These are phyloP conservation scores for Trichoderma erinaceum DNA, from an alignment of 495 filamentous ascomycete species.

Conservation along the genomic window DNA sequence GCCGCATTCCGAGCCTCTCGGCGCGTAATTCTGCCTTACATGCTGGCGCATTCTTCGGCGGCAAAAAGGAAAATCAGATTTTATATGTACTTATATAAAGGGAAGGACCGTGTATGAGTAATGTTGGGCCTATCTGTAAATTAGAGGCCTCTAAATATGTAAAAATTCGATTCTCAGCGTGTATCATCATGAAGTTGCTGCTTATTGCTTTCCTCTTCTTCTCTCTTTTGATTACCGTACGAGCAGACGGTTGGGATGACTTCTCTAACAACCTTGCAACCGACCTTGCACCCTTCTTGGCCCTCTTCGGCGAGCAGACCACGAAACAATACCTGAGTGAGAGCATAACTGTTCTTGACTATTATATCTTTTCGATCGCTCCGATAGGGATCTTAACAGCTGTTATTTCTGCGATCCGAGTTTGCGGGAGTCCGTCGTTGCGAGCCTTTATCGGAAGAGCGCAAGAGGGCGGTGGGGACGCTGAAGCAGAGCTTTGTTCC, in stretches of 20 bases:
- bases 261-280: slow-evolving; percentile 47
- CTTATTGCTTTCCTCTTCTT: background rate
- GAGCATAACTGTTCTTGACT: slow-evolving; percentile 25
- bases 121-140: too few relatives aligned
- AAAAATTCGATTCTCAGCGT: background rate
- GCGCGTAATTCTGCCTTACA: too few relatives aligned
- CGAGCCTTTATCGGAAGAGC: slow-evolving; percentile 45
- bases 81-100: too few relatives aligned
- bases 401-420: slow-evolving; percentile 42
- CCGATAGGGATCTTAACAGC: slow-evolving; percentile 47
- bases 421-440: slow-evolving; percentile 40
- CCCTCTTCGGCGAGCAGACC: slow-evolving; percentile 44
- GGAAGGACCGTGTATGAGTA: too few relatives aligned
- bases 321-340: slow-evolving; percentile 51
- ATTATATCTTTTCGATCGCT: slow-evolving; percentile 24
- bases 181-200: background rate
- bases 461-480: slow-evolving; percentile 32
- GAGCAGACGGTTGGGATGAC: slow-evolving; percentile 26
- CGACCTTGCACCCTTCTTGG: slow-evolving; percentile 34
- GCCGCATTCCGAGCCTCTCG: too few relatives aligned
- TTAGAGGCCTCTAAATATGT: too few relatives aligned
- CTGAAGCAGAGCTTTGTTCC: slow-evolving; percentile 31
- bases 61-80: too few relatives aligned
- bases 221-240: background rate
- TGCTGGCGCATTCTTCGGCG: too few relatives aligned